Conservation (phyloP, 164 flowering plant species). For the Taxillus chinensis region DNA sequence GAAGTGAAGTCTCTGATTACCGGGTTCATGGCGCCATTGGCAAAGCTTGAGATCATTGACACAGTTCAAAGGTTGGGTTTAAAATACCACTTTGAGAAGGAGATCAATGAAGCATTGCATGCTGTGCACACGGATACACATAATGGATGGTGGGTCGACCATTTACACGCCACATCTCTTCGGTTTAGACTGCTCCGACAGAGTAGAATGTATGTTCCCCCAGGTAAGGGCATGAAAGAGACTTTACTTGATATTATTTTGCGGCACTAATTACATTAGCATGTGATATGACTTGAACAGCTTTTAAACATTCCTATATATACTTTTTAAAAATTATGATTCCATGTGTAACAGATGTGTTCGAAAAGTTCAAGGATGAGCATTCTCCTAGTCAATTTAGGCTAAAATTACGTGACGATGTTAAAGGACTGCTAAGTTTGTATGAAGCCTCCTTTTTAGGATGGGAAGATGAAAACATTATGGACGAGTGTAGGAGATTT, state of each 20-base stretch:
- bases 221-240: background rate
- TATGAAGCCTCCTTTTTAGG: constrained; percentile 14
- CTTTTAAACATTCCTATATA: too few species aligned
- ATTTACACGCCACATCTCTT: background rate
- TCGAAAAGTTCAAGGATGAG: background rate
- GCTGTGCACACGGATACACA: background rate
- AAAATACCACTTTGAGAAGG: background rate
- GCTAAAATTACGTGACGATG: background rate
- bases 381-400: background rate
- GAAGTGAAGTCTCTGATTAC: background rate
- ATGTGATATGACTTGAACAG: too few species aligned
- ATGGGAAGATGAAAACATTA: constrained; percentile 1
- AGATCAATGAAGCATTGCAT: background rate
- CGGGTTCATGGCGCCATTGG: background rate
- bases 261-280: too few species aligned
- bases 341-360: background rate
- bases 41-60: background rate
- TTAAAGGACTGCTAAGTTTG: constrained; percentile 8
- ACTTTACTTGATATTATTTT: too few species aligned
- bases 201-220: background rate
- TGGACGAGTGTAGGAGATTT: constrained; percentile 9
- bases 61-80: background rate
- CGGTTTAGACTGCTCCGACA: background rate
- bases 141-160: background rate
- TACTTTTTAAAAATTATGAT: too few species aligned